Evolutionary conservation across 345 rosid species (phyloP).

Genomic region (Eucalyptus globulus): DNA sequence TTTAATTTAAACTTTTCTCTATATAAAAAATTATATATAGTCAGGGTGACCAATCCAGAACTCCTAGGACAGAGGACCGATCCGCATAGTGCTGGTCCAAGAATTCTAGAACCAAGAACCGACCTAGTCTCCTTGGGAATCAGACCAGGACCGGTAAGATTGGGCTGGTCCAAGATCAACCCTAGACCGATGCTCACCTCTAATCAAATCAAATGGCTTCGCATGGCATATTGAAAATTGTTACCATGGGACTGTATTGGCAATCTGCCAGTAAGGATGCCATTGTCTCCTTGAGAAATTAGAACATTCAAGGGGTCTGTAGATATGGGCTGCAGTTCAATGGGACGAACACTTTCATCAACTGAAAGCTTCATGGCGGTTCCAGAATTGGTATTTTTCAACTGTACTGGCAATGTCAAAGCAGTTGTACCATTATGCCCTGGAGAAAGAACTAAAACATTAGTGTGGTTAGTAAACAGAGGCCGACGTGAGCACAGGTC

Average conservation of each 20-base stretch:
- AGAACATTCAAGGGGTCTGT: neutral
- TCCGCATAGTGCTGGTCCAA: too few relatives aligned
- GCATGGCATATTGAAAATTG: neutral
- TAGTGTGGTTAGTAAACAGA: neutral
- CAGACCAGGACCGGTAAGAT: too few relatives aligned
- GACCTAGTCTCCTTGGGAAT: too few relatives aligned
- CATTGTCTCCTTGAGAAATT: neutral
- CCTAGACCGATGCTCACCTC: too few relatives aligned
- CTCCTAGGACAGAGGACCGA: too few relatives aligned
- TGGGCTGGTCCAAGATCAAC: too few relatives aligned
- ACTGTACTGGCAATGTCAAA: neutral
- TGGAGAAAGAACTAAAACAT: neutral
- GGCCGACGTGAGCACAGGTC: neutral
- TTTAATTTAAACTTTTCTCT: too few relatives aligned
- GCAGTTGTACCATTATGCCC: neutral
- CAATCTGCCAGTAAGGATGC: neutral
- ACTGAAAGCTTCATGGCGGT: neutral
- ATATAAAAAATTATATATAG: too few relatives aligned
- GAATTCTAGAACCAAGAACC: too few relatives aligned
- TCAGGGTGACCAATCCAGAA: too few relatives aligned
- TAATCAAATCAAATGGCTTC: too few relatives aligned
- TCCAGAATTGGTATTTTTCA: neutral
- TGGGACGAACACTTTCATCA: accelerated
- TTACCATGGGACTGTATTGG: neutral
- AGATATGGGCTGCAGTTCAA: neutral